Conservation (phyloP, 2,329 filamentous ascomycete species). For the Clarireedia homoeocarpa region DNA sequence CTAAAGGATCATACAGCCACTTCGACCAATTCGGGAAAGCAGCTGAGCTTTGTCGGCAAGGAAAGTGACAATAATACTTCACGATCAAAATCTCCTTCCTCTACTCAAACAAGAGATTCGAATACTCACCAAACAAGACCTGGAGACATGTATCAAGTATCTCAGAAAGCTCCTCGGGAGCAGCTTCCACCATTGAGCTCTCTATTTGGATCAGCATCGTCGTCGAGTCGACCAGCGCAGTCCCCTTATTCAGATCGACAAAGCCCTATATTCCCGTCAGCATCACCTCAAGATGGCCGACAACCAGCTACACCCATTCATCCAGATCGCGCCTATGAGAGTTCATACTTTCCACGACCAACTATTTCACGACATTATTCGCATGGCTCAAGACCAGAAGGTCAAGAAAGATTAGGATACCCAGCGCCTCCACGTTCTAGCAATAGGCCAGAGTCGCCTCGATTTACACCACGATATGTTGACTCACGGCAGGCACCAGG, state of each 20-base stretch:
- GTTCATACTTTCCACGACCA: constrained; percentile 23
- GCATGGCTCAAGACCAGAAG: constrained; percentile 20
- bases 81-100: constrained; percentile 20
- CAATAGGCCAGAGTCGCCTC: constrained; percentile 24
- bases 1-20: constrained; percentile 13
- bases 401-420: constrained; percentile 21
- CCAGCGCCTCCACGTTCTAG: constrained; percentile 19
- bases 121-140: constrained; percentile 12
- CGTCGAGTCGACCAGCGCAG: constrained; percentile 17
- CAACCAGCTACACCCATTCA: constrained; percentile 22
- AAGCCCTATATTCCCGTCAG: constrained; percentile 25
- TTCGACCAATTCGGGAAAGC: constrained; percentile 5
- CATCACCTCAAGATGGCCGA: constrained; percentile 22
- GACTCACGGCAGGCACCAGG: constrained; percentile 15
- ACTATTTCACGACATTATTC: constrained; percentile 16
- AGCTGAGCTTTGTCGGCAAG: constrained; percentile 12
- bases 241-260: constrained; percentile 27
- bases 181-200: constrained; percentile 29
- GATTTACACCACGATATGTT: constrained; percentile 21
- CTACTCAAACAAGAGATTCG: constrained; percentile 10
- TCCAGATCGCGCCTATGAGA: constrained; percentile 20
- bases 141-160: constrained; percentile 21
- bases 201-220: constrained; percentile 23
- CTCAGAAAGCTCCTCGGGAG: constrained; percentile 22
- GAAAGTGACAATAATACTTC: constrained; percentile 15